phyloP scores from a whole-genome alignment of 768 basidiomycete genomes.

The Russula foetens region DNA sequence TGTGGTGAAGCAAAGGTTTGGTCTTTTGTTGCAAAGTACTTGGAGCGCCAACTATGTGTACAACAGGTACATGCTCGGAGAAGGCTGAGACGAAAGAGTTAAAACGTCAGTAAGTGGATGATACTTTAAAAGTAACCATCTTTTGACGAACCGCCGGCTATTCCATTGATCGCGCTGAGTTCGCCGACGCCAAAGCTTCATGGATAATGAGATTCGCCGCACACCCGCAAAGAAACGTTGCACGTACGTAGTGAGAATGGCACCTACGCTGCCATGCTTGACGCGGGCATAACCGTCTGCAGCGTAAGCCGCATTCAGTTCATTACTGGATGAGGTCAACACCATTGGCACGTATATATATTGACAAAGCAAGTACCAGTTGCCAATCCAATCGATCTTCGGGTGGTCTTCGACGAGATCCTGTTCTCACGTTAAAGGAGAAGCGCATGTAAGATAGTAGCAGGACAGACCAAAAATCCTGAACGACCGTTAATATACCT shows the following conservation, averaged over 20 bases:
- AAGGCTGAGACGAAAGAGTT: slow-evolving; percentile 42
- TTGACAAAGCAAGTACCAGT: slow-evolving; percentile 42
- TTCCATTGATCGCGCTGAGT: slow-evolving; percentile 76
- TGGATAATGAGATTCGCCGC: background rate
- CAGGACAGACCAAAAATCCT: slow-evolving; percentile 39
- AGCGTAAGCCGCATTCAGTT: slow-evolving; percentile 84
- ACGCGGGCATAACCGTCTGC: slow-evolving; percentile 91
- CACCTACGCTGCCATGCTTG: slow-evolving; percentile 65
- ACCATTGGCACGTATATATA: background rate
- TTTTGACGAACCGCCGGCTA: slow-evolving; percentile 53
- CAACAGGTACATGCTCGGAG: slow-evolving; percentile 83
- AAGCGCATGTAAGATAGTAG: background rate
- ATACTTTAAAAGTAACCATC: background rate
- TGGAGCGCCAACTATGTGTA: slow-evolving; percentile 84
- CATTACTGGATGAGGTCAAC: slow-evolving; percentile 45
- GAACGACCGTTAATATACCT: background rate
- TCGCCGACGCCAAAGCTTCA: slow-evolving; percentile 96
- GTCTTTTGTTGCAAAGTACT: slow-evolving; percentile 63
- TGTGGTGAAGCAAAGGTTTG: slow-evolving; percentile 78
- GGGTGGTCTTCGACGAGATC: slow-evolving; percentile 79
- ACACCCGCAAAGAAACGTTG: background rate
- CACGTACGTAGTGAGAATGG: slow-evolving; percentile 67
- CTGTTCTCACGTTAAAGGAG: slow-evolving; percentile 29
- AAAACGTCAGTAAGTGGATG: background rate
- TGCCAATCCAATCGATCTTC: slow-evolving; percentile 78